phyloP scores from a whole-genome alignment of 148 eudicot species.

The Rhododendron williamsianum region DNA sequence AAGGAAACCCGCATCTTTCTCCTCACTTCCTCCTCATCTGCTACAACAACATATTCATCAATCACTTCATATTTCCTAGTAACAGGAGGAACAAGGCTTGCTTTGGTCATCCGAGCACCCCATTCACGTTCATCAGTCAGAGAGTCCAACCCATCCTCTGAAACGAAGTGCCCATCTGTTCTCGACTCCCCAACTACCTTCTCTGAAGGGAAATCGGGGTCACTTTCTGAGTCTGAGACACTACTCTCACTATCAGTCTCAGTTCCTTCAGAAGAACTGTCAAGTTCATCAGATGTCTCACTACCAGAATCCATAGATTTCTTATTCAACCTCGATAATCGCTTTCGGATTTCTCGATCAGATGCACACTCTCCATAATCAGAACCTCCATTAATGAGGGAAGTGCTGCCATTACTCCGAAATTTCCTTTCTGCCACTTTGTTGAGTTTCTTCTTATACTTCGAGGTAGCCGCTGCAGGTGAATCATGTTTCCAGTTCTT shows the following conservation, averaged over 20 bases:
- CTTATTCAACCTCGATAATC: constrained; percentile 51
- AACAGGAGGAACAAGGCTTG: constrained; percentile 98
- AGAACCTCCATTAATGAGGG: constrained; percentile 38
- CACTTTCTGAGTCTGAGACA: constrained; percentile 70
- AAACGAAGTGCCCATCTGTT: constrained; percentile 35
- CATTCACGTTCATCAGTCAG: constrained; percentile 87
- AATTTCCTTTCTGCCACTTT: constrained; percentile 46
- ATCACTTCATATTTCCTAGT: constrained; percentile 92
- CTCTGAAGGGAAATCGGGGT: constrained; percentile 52
- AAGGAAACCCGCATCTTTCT: constrained; percentile 87
- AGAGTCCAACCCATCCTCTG: constrained; percentile 63
- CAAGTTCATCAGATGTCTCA: constrained; percentile 76
- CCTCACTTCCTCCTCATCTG: constrained; percentile 82
- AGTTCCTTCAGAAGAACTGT: constrained; percentile 57
- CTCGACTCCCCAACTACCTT: constrained; percentile 39
- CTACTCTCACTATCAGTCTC: constrained; percentile 52
- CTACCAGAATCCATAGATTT: constrained; percentile 57
- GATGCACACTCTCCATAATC: constrained; percentile 62
- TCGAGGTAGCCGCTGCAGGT: constrained; percentile 42
- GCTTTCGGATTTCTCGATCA: constrained; percentile 66
- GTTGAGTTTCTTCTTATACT: constrained; percentile 48
- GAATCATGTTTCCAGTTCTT: constrained; percentile 59
- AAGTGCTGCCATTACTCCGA: constrained; percentile 43
- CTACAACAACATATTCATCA: constrained; percentile 72
- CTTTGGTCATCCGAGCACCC: constrained; percentile 99